A percentile compares a stretch with the other conserved stretches of the same genome.
These are phyloP conservation scores for Avena insularis DNA, from an alignment of 176 grass and related monocot genomes.

Conservation along the genomic window DNA sequence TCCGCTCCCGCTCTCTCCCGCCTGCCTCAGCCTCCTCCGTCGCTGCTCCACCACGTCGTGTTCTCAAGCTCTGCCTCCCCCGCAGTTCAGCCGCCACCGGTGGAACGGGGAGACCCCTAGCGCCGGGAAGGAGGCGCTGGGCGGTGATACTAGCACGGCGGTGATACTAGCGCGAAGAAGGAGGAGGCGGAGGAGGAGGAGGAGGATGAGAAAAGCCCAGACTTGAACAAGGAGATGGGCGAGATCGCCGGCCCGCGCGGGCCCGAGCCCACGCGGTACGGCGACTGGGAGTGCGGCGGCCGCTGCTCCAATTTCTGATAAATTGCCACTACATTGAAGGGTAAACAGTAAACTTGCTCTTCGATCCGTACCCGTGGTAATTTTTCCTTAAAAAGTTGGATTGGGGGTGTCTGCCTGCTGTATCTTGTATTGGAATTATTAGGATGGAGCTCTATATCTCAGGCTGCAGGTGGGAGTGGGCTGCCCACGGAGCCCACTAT, in stretches of 20 bases:
- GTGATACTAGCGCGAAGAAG: no score
- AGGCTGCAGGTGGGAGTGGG: no score
- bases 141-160: not conserved
- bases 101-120: not conserved
- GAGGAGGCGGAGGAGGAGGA: slow-evolving; percentile 18
- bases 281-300: slow-evolving; percentile 83
- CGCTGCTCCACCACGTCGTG: not conserved
- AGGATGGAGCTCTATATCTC: no score
- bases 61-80: slow-evolving; percentile 37
- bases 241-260: slow-evolving; percentile 82
- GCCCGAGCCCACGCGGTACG: slow-evolving; percentile 84
- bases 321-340: not conserved
- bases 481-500: no score
- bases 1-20: slow-evolving; percentile 22
- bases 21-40: not conserved
- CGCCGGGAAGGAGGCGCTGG: slow-evolving; percentile 28
- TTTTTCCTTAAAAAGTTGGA: no score
- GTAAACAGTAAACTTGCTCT: not conserved
- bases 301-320: slow-evolving; percentile 95
- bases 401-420: not conserved
- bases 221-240: slow-evolving; percentile 67
- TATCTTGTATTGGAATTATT: no score
- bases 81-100: slow-evolving; percentile 10
- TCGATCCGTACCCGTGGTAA: no score
- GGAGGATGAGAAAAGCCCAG: slow-evolving; percentile 4